Conservation (phyloP, 2,329 filamentous ascomycete species). For the Fusarium napiforme region DNA sequence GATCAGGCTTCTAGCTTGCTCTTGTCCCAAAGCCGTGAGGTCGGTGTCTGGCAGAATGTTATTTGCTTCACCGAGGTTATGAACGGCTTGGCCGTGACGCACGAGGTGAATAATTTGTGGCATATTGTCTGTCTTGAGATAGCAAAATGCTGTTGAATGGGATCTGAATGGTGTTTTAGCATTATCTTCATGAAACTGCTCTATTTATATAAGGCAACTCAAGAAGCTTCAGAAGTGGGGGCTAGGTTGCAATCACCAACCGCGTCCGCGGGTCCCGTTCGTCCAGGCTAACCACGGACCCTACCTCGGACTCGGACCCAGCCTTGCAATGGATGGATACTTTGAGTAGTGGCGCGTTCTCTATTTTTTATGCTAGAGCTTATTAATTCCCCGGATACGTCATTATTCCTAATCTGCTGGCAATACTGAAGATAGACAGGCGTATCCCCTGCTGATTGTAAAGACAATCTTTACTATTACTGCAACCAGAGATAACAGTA, state of each 20-base stretch:
- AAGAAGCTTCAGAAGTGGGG: too few species aligned
- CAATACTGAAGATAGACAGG: too few species aligned
- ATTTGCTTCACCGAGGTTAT: neutral
- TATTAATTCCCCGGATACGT: rapidly evolving
- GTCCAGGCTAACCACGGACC: rapidly evolving
- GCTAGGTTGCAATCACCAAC: too few species aligned
- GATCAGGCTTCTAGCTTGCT: neutral
- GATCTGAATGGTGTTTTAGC: too few species aligned
- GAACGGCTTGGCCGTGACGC: neutral
- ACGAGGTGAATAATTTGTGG: neutral
- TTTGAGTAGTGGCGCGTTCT: neutral
- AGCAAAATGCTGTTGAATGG: too few species aligned
- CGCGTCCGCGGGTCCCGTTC: neutral
- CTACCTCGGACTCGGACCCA: neutral
- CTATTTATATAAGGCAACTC: too few species aligned
- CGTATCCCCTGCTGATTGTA: too few species aligned
- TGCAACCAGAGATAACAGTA: too few species aligned
- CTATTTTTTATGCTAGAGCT: rapidly evolving
- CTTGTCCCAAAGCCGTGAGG: neutral
- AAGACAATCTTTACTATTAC: too few species aligned
- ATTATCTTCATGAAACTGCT: too few species aligned
- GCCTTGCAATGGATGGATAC: neutral
- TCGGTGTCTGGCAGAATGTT: neutral
- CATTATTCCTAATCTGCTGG: too few species aligned
- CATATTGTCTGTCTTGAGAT: neutral